Conservation (phyloP, 768 basidiomycete genomes). For the Podaxis pistillaris region DNA sequence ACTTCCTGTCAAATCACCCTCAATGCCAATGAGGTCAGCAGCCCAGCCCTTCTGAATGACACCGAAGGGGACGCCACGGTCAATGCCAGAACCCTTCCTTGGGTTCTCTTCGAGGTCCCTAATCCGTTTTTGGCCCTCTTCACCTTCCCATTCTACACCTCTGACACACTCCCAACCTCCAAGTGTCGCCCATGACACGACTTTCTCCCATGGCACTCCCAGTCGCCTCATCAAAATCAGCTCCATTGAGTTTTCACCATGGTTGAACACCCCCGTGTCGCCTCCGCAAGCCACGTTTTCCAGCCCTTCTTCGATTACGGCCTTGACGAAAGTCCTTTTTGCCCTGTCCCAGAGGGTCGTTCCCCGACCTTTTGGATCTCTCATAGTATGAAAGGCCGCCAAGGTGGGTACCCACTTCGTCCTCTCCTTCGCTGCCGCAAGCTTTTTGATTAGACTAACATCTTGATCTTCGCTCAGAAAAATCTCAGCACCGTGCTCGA, state of each 20-base stretch:
- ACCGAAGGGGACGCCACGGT: slow-evolving; percentile 58
- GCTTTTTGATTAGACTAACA: slow-evolving; percentile 23
- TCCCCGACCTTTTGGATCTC: slow-evolving; percentile 16
- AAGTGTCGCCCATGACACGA: slow-evolving; percentile 58
- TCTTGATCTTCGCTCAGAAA: slow-evolving; percentile 21
- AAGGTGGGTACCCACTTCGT: slow-evolving; percentile 62
- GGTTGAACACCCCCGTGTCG: slow-evolving; percentile 63
- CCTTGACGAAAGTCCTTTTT: slow-evolving; percentile 40
- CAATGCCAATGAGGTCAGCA: slow-evolving; percentile 43
- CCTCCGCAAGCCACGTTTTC: slow-evolving; percentile 60
- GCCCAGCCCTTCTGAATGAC: slow-evolving; percentile 52
- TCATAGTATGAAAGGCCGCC: slow-evolving; percentile 40
- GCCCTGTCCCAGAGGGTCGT: slow-evolving; percentile 36
- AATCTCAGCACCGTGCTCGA: slow-evolving; percentile 54
- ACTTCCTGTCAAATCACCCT: slow-evolving; percentile 36
- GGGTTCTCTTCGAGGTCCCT: slow-evolving; percentile 2
- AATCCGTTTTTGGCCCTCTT: slow-evolving; percentile 9
- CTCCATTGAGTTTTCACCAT: slow-evolving; percentile 61
- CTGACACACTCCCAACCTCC: slow-evolving; percentile 59
- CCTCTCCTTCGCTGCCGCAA: slow-evolving; percentile 23
- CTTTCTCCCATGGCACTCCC: slow-evolving; percentile 50
- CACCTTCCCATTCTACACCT: slow-evolving; percentile 43
- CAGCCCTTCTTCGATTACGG: slow-evolving; percentile 31
- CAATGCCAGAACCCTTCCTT: slow-evolving; percentile 27
- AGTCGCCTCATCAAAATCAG: slow-evolving; percentile 57